Conservation (phyloP, 2,329 filamentous ascomycete genomes). For the Phaeosphaeriaceae sp. region DNA sequence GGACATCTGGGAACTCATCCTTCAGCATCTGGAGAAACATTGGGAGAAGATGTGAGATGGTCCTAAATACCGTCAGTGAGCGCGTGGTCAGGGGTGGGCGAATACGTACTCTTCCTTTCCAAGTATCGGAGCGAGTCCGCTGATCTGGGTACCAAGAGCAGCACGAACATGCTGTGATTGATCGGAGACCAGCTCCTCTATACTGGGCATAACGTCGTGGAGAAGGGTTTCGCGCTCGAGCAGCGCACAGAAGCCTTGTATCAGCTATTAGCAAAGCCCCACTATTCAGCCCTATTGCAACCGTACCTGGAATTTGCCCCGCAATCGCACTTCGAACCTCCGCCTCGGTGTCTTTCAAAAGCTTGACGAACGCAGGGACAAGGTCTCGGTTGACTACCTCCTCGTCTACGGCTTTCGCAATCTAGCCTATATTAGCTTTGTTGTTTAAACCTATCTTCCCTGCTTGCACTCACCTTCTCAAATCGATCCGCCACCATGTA, state of each 20-base stretch:
- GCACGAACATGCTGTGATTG: conserved; percentile 96
- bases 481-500: conserved; percentile 99
- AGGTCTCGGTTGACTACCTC: conserved; percentile 94
- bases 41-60: conserved; percentile 92
- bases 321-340: conserved; percentile 97
- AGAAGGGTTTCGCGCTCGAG: conserved; percentile 87
- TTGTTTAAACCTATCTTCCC: conserved; percentile 14
- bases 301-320: conserved; percentile 85
- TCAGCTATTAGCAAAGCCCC: conserved; percentile 32
- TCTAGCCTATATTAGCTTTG: conserved; percentile 61
- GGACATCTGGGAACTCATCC: conserved; percentile 97
- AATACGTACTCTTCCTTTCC: conserved; percentile 92
- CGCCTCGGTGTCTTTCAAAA: conserved; percentile 96
- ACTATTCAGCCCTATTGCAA: conserved; percentile 5
- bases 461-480: conserved; percentile 72
- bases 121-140: conserved; percentile 92
- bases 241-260: conserved; percentile 84
- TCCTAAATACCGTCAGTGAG: conserved; percentile 60
- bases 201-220: conserved; percentile 93
- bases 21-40: conserved; percentile 99
- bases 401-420: conserved; percentile 97
- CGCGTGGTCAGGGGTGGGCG: conserved; percentile 29
- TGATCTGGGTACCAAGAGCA: conserved; percentile 94
- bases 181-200: conserved; percentile 96
- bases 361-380: conserved; percentile 95